A percentile compares a stretch with the other conserved stretches of the same genome.
phyloP scores from a whole-genome alignment of 2,329 filamentous ascomycete species.

The Epichloe gansuensis region DNA sequence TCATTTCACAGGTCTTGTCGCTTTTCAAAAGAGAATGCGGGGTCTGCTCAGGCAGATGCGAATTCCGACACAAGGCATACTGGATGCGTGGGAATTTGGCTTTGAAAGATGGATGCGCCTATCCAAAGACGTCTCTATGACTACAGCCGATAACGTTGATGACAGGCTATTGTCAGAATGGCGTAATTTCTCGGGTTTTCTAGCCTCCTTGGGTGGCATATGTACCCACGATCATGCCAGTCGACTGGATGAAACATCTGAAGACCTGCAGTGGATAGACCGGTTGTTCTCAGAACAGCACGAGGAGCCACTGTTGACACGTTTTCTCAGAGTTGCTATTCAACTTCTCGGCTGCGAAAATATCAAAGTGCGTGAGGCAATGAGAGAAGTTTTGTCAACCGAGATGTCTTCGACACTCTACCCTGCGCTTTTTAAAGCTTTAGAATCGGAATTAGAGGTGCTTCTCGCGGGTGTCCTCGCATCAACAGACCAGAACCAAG shows the following conservation, averaged over 20 bases:
- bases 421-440: constrained; percentile 48
- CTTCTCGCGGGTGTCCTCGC: constrained; percentile 45
- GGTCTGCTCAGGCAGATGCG: constrained; percentile 46
- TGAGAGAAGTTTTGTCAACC: constrained; percentile 51
- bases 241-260: constrained; percentile 43
- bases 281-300: constrained; percentile 42
- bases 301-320: constrained; percentile 46
- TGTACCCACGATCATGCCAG: constrained; percentile 48
- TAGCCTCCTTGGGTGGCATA: constrained; percentile 52
- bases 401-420: constrained; percentile 51
- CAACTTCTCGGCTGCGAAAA: constrained; percentile 52
- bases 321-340: constrained; percentile 50
- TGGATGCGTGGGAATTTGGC: constrained; percentile 53
- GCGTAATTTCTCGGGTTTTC: constrained; percentile 56
- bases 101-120: constrained; percentile 53
- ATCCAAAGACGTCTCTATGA: constrained; percentile 49
- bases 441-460: constrained; percentile 51
- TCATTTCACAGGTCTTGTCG: constrained; percentile 54
- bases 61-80: constrained; percentile 51
- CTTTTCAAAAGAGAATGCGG: constrained; percentile 54
- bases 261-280: constrained; percentile 53
- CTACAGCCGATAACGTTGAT: constrained; percentile 35
- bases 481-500: constrained; percentile 37
- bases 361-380: constrained; percentile 52
- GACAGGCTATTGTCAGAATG: constrained; percentile 48